phyloP scores from a whole-genome alignment of 1,284 basidiomycete genomes.

The Rhodofomes roseus region DNA sequence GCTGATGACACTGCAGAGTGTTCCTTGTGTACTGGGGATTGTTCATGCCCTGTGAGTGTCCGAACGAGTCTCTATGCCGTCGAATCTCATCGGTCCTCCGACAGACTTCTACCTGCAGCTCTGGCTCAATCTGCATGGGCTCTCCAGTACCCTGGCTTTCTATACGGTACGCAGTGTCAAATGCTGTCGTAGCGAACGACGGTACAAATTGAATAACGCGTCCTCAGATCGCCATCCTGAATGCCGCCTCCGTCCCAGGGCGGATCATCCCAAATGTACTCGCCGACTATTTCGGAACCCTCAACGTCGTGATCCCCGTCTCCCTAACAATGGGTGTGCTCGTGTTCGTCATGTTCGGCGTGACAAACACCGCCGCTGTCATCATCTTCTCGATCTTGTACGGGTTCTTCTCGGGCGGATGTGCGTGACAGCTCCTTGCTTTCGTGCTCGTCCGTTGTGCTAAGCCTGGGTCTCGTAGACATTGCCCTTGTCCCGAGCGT shows the following conservation, averaged over 20 bases:
- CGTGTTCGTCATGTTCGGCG: conserved; percentile 32
- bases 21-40: conserved; percentile 5
- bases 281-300: conserved; percentile 24
- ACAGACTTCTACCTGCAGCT: conserved; percentile 24
- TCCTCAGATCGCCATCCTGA: conserved; percentile 24
- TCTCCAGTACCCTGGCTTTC: conserved; percentile 18
- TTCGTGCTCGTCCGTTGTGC: too few relatives aligned
- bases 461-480: background rate
- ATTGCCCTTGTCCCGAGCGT: background rate
- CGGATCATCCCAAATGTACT: conserved; percentile 25
- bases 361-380: conserved; percentile 26
- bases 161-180: conserved; percentile 15
- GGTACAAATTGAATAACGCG: conserved; percentile 14
- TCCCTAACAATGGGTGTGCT: conserved; percentile 16
- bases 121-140: conserved; percentile 18
- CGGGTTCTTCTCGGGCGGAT: conserved; percentile 36
- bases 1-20: background rate
- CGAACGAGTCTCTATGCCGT: background rate
- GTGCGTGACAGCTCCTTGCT: background rate
- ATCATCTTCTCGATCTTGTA: conserved; percentile 52
- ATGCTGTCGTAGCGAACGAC: conserved; percentile 2
- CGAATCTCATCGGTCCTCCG: background rate
- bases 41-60: conserved; percentile 11
- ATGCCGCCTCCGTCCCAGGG: conserved; percentile 24
- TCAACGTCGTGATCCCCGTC: conserved; percentile 25